Conservation (phyloP, 768 basidiomycete genomes). For the Leccinum variicolor region DNA sequence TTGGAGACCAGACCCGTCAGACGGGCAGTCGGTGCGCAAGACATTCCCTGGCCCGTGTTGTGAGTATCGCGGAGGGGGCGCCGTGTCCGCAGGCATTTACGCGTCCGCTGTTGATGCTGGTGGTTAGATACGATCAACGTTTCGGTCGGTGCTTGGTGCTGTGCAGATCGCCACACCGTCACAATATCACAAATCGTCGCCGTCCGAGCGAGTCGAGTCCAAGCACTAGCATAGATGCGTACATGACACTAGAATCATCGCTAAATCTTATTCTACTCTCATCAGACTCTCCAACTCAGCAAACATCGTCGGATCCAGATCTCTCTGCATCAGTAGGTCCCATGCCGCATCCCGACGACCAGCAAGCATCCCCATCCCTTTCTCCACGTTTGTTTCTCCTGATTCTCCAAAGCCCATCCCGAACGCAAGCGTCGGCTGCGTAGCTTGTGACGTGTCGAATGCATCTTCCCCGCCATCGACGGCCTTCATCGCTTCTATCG, state of each 20-base stretch:
- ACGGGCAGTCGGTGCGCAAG: conserved; percentile 15
- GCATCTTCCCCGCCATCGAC: conserved; percentile 74
- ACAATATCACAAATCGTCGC: background rate
- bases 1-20: conserved; percentile 44
- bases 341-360: conserved; percentile 69
- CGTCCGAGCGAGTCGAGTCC: too few species aligned
- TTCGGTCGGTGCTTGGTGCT: background rate
- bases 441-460: conserved; percentile 63
- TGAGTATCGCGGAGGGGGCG: conserved; percentile 61
- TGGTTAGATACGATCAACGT: conserved; percentile 2
- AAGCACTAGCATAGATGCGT: background rate
- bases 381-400: conserved; percentile 61
- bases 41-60: conserved; percentile 38
- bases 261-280: conserved; percentile 50
- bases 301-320: conserved; percentile 74
- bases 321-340: conserved; percentile 68
- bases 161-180: conserved; percentile 12
- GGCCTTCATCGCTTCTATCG: conserved; percentile 74
- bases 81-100: conserved; percentile 36
- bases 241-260: conserved; percentile 9
- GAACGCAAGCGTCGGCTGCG: conserved; percentile 63
- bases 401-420: conserved; percentile 85
- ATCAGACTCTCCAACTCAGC: conserved; percentile 76
- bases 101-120: conserved; percentile 1
- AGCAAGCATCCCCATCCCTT: conserved; percentile 71